Evolutionary conservation across 371 early-diverging fungal species (phyloP), one percentile per base, ranked within the genome.

Genomic region (Mucor velutinosus): DNA sequence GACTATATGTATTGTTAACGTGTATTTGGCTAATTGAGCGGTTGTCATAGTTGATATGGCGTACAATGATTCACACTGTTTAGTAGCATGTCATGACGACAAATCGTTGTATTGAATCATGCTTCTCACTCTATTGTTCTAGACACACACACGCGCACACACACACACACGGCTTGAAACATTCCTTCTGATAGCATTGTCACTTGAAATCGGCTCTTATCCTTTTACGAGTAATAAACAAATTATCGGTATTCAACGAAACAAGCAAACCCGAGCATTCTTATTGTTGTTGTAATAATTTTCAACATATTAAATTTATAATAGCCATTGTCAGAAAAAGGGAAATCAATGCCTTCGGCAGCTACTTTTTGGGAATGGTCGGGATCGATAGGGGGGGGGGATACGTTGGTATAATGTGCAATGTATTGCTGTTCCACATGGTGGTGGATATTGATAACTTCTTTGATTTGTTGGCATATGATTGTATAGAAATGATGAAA

Each of bases 121-220:
- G 53, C 25, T 53, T 25, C 8, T 23, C 12, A 23, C 12, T 25
- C 4, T 8, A 51, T 25, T 27, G 53, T 53, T 53, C 53, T 53
- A 53, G 53, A 53, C 27, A 15, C 27, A 25, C 21, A 14, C 21
- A 23, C 41, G 17, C 41, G 27, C 27, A 15, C 27, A 25, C 21
- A 14, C 21, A 23, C 41, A 4, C 41, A 17, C 41, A 41, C 41
- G 17, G 17, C 27, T 53, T 53, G 53, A 53, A 53, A 53, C 53
- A 53, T 53, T 53, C 27, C 27, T 25, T 14, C 27, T 23, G 14
- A 27, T 53, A 53, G 53, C 27, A 53, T 53, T 27, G 53, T 53
- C 53, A 53, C 53, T 53, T 6, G 23, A 53, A 43, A 32, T 57
- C 57, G 57, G 57, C 57, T 57, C 57, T 57, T 57, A 33, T 33